phyloP scores from a whole-genome alignment of 1,284 basidiomycete genomes.

The Naganishia albida region DNA sequence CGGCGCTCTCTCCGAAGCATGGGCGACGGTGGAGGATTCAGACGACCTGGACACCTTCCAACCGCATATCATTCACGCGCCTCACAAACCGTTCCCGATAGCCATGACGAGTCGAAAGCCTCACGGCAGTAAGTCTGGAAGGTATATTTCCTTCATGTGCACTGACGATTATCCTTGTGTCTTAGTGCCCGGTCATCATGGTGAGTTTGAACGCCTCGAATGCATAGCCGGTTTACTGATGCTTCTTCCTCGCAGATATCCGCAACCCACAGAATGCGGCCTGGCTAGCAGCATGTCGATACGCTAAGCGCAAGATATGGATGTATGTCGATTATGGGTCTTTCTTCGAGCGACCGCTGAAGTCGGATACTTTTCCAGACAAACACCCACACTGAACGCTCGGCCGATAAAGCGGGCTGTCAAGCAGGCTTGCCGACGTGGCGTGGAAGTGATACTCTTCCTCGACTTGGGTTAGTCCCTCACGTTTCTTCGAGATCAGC shows the following conservation, averaged over 20 bases:
- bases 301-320: slow-evolving; percentile 70
- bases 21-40: slow-evolving; percentile 57
- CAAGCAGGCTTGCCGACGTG: slow-evolving; percentile 66
- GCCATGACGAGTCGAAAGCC: slow-evolving; percentile 71
- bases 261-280: slow-evolving; percentile 71
- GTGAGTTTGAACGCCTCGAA: slow-evolving; percentile 54
- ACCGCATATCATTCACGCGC: slow-evolving; percentile 62
- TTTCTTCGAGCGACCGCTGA: slow-evolving; percentile 9
- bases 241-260: slow-evolving; percentile 59
- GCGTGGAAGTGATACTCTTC: slow-evolving; percentile 67
- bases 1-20: slow-evolving; percentile 55
- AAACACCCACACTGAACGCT: slow-evolving; percentile 75
- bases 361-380: slow-evolving; percentile 49
- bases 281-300: slow-evolving; percentile 71
- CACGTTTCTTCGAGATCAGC: background rate
- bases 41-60: slow-evolving; percentile 57
- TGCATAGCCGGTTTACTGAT: slow-evolving; percentile 68
- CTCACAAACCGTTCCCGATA: slow-evolving; percentile 68
- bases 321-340: slow-evolving; percentile 56
- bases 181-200: slow-evolving; percentile 50
- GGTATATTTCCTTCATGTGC: no score
- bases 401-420: slow-evolving; percentile 66
- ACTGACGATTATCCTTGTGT: background rate
- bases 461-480: slow-evolving; percentile 60
- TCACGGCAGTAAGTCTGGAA: slow-evolving; percentile 58